Evolutionary conservation across 805 yeast species (phyloP).

Genomic region (Cyberlindnera euphorbiiphila): DNA sequence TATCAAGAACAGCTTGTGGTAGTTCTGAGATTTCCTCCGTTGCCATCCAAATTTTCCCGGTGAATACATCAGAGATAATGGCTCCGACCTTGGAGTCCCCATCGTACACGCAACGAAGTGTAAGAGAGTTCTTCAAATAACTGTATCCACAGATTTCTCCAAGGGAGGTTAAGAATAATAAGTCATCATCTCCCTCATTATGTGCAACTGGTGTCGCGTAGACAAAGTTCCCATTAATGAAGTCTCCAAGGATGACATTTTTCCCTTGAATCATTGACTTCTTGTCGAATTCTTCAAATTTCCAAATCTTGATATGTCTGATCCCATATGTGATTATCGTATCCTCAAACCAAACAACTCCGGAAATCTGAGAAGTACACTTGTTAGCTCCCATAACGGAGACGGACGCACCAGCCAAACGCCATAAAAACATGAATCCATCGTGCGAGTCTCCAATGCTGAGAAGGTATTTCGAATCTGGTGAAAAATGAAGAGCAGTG

Average conservation of each 20-base stretch:
- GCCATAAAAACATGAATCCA: conserved; percentile 66
- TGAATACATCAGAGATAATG: conserved; percentile 17
- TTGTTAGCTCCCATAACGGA: conserved; percentile 49
- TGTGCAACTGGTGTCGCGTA: conserved; percentile 27
- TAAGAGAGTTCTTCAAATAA: conserved; percentile 15
- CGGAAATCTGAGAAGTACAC: conserved; percentile 57
- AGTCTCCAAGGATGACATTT: conserved; percentile 51
- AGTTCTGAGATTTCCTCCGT: conserved; percentile 14
- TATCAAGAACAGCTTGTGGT: conserved; percentile 25
- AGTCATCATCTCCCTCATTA: conserved; percentile 18
- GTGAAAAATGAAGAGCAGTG: conserved; percentile 50
- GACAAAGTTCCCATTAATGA: conserved; percentile 47
- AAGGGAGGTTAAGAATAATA: conserved; percentile 24
- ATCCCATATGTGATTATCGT: conserved; percentile 55
- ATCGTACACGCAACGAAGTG: conserved; percentile 13
- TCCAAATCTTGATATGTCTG: conserved; percentile 63
- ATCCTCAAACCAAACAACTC: conserved; percentile 50
- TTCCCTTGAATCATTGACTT: conserved; percentile 47
- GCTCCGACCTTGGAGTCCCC: conserved; percentile 18
- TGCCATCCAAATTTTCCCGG: conserved; percentile 31
- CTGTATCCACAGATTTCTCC: conserved; percentile 26
- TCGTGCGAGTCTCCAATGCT: conserved; percentile 68
- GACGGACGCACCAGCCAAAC: conserved; percentile 30
- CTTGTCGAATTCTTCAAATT: conserved; percentile 31
- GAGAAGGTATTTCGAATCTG: conserved; percentile 50